These are phyloP conservation scores for Leccinellum luteum DNA, from an alignment of 768 basidiomycete species.

Conservation along the genomic window DNA sequence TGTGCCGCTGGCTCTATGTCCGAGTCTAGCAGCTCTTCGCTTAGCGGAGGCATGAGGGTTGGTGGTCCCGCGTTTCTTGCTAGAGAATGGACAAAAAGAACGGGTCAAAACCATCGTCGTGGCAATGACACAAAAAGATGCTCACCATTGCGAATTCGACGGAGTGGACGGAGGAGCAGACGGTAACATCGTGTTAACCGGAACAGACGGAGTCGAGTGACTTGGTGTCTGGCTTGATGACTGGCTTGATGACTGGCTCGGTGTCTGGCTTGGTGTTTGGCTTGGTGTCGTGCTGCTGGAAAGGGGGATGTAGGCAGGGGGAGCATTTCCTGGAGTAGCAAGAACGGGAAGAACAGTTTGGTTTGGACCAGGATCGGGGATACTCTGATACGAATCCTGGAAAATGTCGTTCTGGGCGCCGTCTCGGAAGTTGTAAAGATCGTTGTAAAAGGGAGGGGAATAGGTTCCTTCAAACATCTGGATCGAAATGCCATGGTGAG, in stretches of 20 bases:
- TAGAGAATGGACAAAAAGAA: not conserved
- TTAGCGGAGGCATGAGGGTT: not conserved
- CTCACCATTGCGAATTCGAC: conserved; percentile 15
- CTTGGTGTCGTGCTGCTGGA: not conserved
- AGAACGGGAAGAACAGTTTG: conserved; percentile 26
- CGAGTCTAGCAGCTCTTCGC: conserved; percentile 3
- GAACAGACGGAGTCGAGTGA: not conserved
- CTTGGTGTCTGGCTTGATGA: not conserved
- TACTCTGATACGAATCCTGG: conserved; percentile 47
- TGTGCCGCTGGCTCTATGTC: conserved; percentile 4
- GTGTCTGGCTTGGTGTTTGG: not conserved
- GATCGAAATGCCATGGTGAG: not conserved
- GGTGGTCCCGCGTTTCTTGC: not conserved
- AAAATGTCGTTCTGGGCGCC: conserved; percentile 78
- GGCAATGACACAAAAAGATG: not conserved
- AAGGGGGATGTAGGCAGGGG: not conserved
- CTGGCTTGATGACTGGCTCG: not conserved
- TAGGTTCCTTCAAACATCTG: conserved; percentile 66
- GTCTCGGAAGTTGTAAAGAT: conserved; percentile 67
- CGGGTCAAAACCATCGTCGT: not conserved
- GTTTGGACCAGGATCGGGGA: conserved; percentile 45
- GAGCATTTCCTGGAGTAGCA: not conserved
- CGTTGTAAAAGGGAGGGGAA: conserved; percentile 65
- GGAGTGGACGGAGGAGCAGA: not conserved
- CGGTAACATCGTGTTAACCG: not conserved